Evolutionary conservation across 345 rosid genomes (phyloP).

Genomic region (Hypericum androsaemum): DNA sequence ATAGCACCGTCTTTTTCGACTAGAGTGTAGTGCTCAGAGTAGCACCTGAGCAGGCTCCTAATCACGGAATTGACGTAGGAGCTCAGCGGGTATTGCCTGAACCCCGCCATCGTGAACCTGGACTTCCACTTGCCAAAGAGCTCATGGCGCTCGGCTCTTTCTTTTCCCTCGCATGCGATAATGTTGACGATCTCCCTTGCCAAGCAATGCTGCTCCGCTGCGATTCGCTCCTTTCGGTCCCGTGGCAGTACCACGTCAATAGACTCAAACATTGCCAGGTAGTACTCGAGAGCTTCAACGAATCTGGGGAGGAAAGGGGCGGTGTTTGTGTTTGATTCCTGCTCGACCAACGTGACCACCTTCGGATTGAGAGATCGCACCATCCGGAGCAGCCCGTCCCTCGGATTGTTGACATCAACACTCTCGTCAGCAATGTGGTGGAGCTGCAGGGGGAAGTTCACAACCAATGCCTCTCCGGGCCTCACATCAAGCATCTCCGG

Average conservation of each 20-base stretch:
- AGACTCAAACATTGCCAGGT: slow-evolving; percentile 62
- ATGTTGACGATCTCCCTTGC: slow-evolving; percentile 61
- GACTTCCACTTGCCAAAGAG: slow-evolving; percentile 67
- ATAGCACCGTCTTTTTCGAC: slow-evolving; percentile 59
- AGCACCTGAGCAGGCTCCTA: slow-evolving; percentile 32
- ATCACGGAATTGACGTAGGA: slow-evolving; percentile 47
- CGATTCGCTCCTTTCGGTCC: slow-evolving; percentile 37
- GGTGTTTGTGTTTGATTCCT: slow-evolving; percentile 73
- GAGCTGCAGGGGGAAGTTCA: slow-evolving; percentile 61
- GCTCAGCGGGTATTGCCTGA: slow-evolving; percentile 43
- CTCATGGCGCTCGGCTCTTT: slow-evolving; percentile 64
- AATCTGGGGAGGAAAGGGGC: slow-evolving; percentile 57
- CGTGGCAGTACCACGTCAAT: slow-evolving; percentile 45
- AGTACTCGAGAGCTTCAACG: slow-evolving; percentile 46
- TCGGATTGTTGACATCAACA: slow-evolving; percentile 53
- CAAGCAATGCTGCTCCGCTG: slow-evolving; percentile 55
- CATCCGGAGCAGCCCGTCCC: slow-evolving; percentile 63
- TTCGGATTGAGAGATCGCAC: slow-evolving; percentile 57
- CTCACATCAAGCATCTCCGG: slow-evolving; percentile 54
- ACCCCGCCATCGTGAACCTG: slow-evolving; percentile 67
- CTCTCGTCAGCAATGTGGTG: slow-evolving; percentile 72
- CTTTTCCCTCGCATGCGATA: slow-evolving; percentile 61
- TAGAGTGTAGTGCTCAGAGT: slow-evolving; percentile 43
- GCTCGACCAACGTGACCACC: slow-evolving; percentile 57
- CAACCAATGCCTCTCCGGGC: slow-evolving; percentile 55